These are phyloP conservation scores for Pythium oligandrum DNA, from an alignment of 352 stramenopile genomes.

Conservation along the genomic window DNA sequence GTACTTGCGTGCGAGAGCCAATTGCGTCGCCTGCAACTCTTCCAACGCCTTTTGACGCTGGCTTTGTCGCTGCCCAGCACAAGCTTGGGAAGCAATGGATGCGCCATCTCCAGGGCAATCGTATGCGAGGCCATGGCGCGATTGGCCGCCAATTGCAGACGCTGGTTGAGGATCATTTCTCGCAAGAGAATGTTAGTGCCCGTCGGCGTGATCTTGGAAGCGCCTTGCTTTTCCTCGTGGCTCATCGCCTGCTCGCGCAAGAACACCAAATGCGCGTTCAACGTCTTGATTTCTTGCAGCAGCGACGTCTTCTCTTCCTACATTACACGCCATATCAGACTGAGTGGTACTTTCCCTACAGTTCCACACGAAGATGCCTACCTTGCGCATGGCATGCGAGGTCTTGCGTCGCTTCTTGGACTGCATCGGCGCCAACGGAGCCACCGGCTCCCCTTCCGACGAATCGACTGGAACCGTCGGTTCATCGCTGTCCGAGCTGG, in stretches of 20 bases:
- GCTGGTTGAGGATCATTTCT: not conserved
- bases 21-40: not conserved
- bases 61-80: not conserved
- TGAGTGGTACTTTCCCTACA: too few relatives aligned
- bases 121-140: not conserved
- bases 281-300: not conserved
- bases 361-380: too few relatives aligned
- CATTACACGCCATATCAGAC: too few relatives aligned
- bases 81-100: not conserved
- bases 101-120: not conserved
- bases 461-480: too few relatives aligned
- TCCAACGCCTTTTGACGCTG: not conserved
- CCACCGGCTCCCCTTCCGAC: too few relatives aligned
- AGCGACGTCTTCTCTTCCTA: not conserved
- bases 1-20: conserved; percentile 7
- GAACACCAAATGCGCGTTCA: not conserved
- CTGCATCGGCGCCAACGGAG: too few relatives aligned
- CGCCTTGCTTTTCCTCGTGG: too few relatives aligned
- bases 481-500: too few relatives aligned
- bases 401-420: too few relatives aligned
- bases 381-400: too few relatives aligned
- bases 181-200: not conserved
- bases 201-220: too few relatives aligned
- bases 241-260: not conserved
- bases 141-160: not conserved